phyloP scores from a whole-genome alignment of 1,284 basidiomycete genomes.

The Lignosus rhinocerotis region DNA sequence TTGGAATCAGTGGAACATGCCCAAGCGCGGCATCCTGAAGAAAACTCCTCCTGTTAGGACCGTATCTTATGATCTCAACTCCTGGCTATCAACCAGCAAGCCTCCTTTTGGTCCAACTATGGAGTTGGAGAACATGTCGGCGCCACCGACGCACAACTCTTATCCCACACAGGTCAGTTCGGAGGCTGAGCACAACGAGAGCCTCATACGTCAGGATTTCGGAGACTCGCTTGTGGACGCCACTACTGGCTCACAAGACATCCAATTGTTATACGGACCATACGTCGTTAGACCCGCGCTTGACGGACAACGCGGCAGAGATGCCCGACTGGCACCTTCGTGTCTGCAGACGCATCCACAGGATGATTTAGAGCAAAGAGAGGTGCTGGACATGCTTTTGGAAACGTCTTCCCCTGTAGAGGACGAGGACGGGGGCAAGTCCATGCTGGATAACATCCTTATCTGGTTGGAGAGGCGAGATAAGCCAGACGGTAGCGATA shows the following conservation, averaged over 20 bases:
- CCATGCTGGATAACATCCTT: background rate
- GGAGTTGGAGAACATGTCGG: background rate
- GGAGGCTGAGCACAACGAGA: background rate
- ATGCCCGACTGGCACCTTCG: background rate
- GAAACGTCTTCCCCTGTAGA: background rate
- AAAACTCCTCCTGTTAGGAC: conserved; percentile 12
- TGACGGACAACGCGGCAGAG: background rate
- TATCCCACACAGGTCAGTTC: no score
- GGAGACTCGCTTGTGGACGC: background rate
- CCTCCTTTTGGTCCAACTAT: background rate
- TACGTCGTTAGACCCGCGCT: background rate
- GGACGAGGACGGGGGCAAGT: background rate
- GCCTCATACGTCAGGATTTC: background rate
- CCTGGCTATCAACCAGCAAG: conserved; percentile 3
- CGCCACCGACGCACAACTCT: background rate
- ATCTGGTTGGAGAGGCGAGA: background rate
- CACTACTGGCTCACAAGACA: background rate
- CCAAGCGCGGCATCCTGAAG: conserved; percentile 15
- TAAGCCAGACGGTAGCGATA: background rate
- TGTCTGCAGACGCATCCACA: background rate
- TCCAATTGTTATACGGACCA: background rate
- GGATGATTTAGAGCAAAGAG: background rate
- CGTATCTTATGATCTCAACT: conserved; percentile 12
- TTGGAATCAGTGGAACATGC: background rate
- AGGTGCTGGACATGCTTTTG: background rate